Evolutionary conservation across 2,329 filamentous ascomycete genomes (phyloP), one percentile per base, ranked within the genome.

Genomic region (Apiospora koreana): DNA sequence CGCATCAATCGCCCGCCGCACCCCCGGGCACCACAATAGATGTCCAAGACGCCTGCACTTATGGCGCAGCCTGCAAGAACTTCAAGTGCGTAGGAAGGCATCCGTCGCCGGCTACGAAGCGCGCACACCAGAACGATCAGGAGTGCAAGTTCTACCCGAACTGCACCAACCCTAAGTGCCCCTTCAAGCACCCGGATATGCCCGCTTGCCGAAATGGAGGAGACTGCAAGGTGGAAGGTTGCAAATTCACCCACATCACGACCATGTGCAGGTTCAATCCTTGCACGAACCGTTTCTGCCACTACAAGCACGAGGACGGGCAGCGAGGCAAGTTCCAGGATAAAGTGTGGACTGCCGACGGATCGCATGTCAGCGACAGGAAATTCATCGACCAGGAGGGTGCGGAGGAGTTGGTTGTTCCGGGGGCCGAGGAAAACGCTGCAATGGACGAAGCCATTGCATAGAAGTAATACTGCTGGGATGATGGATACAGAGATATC

Each of bases 61-160:
- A 93, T 76, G 95, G 94, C 25, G 94, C 91, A 2, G 94, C 94
- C 10, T 99, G 96, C 89, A 97, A 96, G 83, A 99, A 98, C 86
- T 88, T 90, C 77, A 98, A 98, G 83, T 99, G 96, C 79, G 93
- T 93, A 10, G 95, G 89, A 41, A 93, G 94, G 71, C 96, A 99
- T 81, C 96, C 96, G 2, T 98, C 95, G 8, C 96, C 96, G 1
- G 94, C 95, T 7, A 88, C 93, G 75, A 93, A 91, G 79, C 84
- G 89, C 68, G 90, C 91, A 35, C 93, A 95, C 79, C 93, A 97
- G 82, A 88, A 90, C 71, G 93, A 96, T 80, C 91, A 93, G 80
- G 92, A 97, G 77, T 97, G 95, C 88, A 94, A 92, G 78, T 97
- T 94, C 86, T 97, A 90, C 81, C 94, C 95, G 71, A 94, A 97